Evolutionary conservation across 441 rosid species (phyloP), one percentile per base, ranked within the genome.

Genomic region (Kokia cookei): DNA sequence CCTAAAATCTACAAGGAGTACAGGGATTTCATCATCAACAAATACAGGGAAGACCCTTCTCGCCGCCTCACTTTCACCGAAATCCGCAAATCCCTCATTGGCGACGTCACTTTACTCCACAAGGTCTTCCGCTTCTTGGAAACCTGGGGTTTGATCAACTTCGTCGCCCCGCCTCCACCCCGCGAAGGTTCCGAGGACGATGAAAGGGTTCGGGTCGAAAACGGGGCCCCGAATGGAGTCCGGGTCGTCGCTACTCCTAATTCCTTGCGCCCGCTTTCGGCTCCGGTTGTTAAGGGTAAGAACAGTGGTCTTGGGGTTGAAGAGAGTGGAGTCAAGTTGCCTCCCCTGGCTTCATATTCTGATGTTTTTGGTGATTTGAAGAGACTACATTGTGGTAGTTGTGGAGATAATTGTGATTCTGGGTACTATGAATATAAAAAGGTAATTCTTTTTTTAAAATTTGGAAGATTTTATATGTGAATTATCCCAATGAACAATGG

Each of bases 1-100:
- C 98, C 97, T 1, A 93, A 87, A 81, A 85, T 96, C 12, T 96
- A 96, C 90, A 92, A 93, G 69, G 99, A 96, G 19, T 96, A 92
- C 72, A 71, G 98, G 35, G 99, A 96, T 59, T 96, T 96, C 80
- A 90, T 96, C 53, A 93, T 96, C 87, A 93, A 84, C 71, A 93
- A 91, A 84, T 92, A 82, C 84, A 83, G 99, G 55, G 97, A 93
- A 65, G 95, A 92, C 71, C 87, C 97, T 72, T 81, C 89, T 2
- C 72, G 87, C 68, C 82, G 81, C 71, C 88, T 96, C 59, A 85
- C 93, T 13, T 96, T 93, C 88, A 90, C 97, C 7, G 87, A 90
- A 42, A 77, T 92, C 62, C 93, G 97, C 17, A 93, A 91, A 75
- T 86, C 85, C 11, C 88, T 92, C n/a, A 86, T 96, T 24, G 97